These are phyloP conservation scores for Solanum appendiculatum DNA, from an alignment of 257 asterid genomes.

Conservation along the genomic window DNA sequence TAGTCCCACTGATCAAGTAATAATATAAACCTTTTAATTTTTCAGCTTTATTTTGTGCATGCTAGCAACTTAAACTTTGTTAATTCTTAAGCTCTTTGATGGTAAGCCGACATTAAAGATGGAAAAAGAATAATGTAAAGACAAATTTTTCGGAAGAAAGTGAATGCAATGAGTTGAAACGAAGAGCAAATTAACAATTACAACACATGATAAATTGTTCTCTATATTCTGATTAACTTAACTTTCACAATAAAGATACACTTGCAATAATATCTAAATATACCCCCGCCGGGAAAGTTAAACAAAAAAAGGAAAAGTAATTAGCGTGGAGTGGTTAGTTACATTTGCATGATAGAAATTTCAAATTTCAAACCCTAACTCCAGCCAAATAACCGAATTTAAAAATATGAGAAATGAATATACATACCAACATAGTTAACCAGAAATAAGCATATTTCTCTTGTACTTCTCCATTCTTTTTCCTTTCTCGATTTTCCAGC, in stretches of 20 bases:
- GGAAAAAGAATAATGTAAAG: background rate
- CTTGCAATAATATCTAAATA: background rate
- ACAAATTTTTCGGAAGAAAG: background rate
- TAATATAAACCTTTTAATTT: too few relatives aligned
- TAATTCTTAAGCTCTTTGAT: background rate
- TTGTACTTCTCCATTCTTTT: background rate
- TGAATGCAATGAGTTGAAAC: background rate
- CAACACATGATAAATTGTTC: background rate
- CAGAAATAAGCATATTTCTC: background rate
- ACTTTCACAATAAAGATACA: background rate
- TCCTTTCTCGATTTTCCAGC: too few relatives aligned
- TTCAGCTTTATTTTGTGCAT: background rate
- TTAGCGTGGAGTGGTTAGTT: background rate
- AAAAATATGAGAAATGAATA: background rate
- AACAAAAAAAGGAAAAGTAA: background rate
- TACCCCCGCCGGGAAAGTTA: background rate
- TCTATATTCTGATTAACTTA: constrained; percentile 3
- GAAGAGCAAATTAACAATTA: background rate
- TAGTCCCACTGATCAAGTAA: too few relatives aligned
- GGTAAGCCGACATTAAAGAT: background rate
- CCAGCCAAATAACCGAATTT: background rate
- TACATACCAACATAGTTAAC: constrained; percentile 7
- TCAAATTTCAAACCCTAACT: background rate
- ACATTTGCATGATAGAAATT: constrained; percentile 3
- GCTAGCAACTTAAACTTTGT: background rate